Base-by-base conservation (phyloP, 225 moss, liverwort and hornwort species). In the Bryum argenteum region DNA sequence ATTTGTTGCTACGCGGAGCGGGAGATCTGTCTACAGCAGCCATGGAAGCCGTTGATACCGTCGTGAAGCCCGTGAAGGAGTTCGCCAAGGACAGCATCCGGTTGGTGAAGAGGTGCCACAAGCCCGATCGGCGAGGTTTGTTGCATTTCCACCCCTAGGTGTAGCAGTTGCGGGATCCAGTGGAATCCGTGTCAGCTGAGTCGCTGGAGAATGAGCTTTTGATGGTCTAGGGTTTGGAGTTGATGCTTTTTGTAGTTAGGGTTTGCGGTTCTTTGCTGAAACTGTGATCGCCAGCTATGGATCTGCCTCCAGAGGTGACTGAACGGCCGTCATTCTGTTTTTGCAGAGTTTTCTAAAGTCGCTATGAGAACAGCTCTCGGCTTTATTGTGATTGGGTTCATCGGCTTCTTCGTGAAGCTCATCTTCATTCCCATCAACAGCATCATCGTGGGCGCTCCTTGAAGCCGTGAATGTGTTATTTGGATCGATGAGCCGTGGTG, bases 371-470 rank as follows among this genome's bases (percentile, higher is more conserved):
- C 91, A 16, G 89, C 90, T 6, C 54, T 91, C 52, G 93, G 93
- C 69, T 93, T 93, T 33, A 58, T 93, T 18, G 93, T 93, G 4
- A 93, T 93, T 89, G 93, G 91, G 15, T 86, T 91, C 67, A 89
- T 93, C 11, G 93, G 93, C 8, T 93, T 89, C 22, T 93, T 93
- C 37, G 91, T 93, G 73, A 93, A 93, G 79, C 85, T 93, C 43
- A 93, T 93, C 87, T 93, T 93, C 76, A 93, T 93, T 23, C 87
- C 93, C 37, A 93, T 93, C 79, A 93, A 93, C 84, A 91, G 89
- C 51, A 93, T 93, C 67, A 91, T 93, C 63, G 91, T 93, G 1
- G 93, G 91, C 37, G 76, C 89, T 24, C 81, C 61, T 69, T 61
- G 48, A 56, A 64, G 68, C 18, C 16, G 26, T 39, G 15, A 47